Conservation (phyloP, 129 eudicot species). For the Chrysanthemum seticuspe region DNA sequence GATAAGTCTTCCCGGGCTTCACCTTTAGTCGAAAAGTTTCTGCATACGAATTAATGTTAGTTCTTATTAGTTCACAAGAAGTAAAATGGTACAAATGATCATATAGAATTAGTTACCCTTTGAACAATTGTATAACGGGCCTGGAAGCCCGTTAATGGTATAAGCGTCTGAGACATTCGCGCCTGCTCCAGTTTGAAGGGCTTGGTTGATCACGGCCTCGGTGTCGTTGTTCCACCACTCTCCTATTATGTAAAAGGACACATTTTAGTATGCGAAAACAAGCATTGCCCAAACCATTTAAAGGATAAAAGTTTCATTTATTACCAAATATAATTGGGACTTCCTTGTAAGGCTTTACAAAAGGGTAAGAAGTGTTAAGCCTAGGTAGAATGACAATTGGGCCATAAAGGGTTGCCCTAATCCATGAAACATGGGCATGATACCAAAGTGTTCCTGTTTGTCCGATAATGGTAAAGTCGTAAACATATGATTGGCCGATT, state of each 20-base stretch:
- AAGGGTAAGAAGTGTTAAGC: conserved; percentile 43
- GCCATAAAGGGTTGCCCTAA: conserved; percentile 51
- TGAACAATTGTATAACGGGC: conserved; percentile 68
- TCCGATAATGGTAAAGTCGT: conserved; percentile 53
- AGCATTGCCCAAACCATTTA: not conserved
- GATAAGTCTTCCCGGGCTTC: conserved; percentile 42
- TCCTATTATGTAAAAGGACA: conserved; percentile 30
- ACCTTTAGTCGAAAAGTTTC: conserved; percentile 41
- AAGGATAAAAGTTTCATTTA: not conserved
- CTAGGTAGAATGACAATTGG: conserved; percentile 49
- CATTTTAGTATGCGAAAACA: not conserved
- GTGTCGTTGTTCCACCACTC: conserved; percentile 77
- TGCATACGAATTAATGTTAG: not conserved
- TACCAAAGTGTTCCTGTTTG: conserved; percentile 54
- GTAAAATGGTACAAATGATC: not conserved
- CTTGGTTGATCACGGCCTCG: conserved; percentile 70
- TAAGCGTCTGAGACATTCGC: conserved; percentile 67
- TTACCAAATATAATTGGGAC: conserved; percentile 50
- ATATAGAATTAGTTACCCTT: not conserved
- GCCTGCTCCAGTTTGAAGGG: conserved; percentile 65
- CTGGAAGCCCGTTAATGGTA: conserved; percentile 68
- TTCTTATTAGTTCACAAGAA: not conserved
- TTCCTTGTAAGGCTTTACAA: conserved; percentile 48
- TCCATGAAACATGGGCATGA: conserved; percentile 54
- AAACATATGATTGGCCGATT: conserved; percentile 41